Percentiles rank a stretch among this genome's conserved stretches.
These are phyloP conservation scores for Hymenochaete sp. DNA, from an alignment of 1,284 basidiomycete species.

Conservation along the genomic window DNA sequence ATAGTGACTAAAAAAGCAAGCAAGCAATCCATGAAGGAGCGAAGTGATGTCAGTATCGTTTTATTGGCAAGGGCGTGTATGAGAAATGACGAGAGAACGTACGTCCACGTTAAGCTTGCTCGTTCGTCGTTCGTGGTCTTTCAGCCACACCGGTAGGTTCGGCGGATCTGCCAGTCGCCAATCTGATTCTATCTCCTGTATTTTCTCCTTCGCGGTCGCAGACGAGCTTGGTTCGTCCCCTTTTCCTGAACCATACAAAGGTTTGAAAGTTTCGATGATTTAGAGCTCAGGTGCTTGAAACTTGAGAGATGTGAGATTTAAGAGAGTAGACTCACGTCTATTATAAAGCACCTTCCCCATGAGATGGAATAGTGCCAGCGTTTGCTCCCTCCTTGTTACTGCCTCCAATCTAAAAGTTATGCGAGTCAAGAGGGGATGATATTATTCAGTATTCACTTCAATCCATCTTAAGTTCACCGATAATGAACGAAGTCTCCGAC, in stretches of 20 bases:
- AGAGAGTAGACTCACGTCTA: conserved; percentile 58
- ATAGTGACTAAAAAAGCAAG: conserved; percentile 48
- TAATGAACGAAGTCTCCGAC: background rate
- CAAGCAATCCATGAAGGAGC: background rate
- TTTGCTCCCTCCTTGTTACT: conserved; percentile 77
- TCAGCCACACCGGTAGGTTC: conserved; percentile 43
- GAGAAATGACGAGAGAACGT: no score
- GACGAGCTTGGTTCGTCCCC: conserved; percentile 51
- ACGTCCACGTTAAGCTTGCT: conserved; percentile 82
- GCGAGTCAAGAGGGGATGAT: background rate
- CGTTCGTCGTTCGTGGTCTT: conserved; percentile 51
- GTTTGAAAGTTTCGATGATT: no score
- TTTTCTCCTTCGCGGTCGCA: conserved; percentile 45
- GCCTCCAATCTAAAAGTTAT: conserved; percentile 42
- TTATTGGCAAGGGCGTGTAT: no score
- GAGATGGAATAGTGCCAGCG: conserved; percentile 84
- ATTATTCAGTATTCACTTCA: background rate
- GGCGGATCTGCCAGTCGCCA: conserved; percentile 40
- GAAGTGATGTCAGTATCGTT: background rate
- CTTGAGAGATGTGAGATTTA: background rate
- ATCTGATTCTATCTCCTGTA: conserved; percentile 50
- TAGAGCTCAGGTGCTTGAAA: background rate
- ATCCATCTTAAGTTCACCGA: background rate
- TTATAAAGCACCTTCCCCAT: conserved; percentile 93
- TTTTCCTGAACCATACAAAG: conserved; percentile 46